Conservation (phyloP, 73 alveolate genomes). For the Halteria grandinella region DNA sequence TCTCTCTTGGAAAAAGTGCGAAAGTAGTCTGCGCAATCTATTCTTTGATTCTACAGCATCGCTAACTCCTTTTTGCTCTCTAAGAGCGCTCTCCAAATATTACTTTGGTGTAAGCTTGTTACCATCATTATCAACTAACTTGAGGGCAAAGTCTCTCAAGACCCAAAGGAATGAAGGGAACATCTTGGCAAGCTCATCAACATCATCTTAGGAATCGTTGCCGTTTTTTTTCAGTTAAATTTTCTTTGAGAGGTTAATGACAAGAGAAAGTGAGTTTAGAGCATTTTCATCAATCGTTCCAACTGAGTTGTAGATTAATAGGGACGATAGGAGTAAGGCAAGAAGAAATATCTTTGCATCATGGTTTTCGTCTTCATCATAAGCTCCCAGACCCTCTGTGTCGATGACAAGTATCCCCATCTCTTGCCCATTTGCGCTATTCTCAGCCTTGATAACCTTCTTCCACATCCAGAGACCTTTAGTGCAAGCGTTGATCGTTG, state of each 20-base stretch:
- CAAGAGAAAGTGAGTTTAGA: slow-evolving; percentile 78
- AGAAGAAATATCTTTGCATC: slow-evolving; percentile 91
- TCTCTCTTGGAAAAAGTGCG: slow-evolving; percentile 90
- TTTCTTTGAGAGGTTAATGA: slow-evolving; percentile 84
- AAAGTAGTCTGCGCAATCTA: slow-evolving; percentile 86
- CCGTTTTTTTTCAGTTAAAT: slow-evolving; percentile 78
- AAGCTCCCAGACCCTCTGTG: slow-evolving; percentile 92
- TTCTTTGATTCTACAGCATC: slow-evolving; percentile 86
- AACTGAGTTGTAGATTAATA: slow-evolving; percentile 85
- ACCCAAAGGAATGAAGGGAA: slow-evolving; percentile 91
- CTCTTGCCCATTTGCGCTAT: slow-evolving; percentile 84
- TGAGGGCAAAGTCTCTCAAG: slow-evolving; percentile 84
- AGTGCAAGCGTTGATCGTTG: slow-evolving; percentile 91
- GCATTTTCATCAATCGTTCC: slow-evolving; percentile 95
- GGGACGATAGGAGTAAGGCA: slow-evolving; percentile 82
- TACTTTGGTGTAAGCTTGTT: slow-evolving; percentile 84
- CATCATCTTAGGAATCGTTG: slow-evolving; percentile 69
- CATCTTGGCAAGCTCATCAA: slow-evolving; percentile 87
- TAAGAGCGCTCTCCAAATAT: slow-evolving; percentile 91
- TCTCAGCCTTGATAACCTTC: slow-evolving; percentile 75
- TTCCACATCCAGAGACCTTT: slow-evolving; percentile 91
- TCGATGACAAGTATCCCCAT: slow-evolving; percentile 79
- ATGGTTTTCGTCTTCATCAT: slow-evolving; percentile 94
- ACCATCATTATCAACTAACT: slow-evolving; percentile 80
- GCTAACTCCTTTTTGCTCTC: slow-evolving; percentile 76